Base-by-base conservation (phyloP, 305 asterid species). In the Rubia peregrina region DNA sequence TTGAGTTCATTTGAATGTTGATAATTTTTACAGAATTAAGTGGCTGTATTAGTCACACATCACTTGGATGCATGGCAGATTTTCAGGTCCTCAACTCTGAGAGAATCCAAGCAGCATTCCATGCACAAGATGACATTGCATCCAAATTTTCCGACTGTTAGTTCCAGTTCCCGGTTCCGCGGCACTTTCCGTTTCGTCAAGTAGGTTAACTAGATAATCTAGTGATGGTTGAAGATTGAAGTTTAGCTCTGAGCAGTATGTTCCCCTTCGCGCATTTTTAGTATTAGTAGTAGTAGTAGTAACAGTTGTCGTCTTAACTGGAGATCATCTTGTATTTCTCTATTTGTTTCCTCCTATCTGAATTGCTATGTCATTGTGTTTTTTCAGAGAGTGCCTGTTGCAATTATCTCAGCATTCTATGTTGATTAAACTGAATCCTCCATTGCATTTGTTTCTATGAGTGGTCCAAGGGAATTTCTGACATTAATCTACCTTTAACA, bases 11-110 rank as follows among this genome's bases (percentile, higher is more conserved):
- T 10, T 10, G n/a, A 11, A 3, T 48, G 53, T 8, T 48, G 12
- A 10, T 16, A 46, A 11, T n/a, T n/a, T n/a, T n/a, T n/a, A n/a
- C n/a, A n/a, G 13, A 46, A 9, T 44, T 48, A 6, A 4, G 56
- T 49, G 56, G 61, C 30, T 22, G n/a, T 56, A 21, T 56, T 56
- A n/a, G 30, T 56, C 6, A 56, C 33, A 56, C 62, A 22, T 56
- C 0, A 0, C 2, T 46, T 26, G 60, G 40, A n/a, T 13, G 24
- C 40, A 7, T 13, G 41, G 40, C 56, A 12, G 10, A 59, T 67
- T 67, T 85, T 36, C 81, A 84, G 92, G 86, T 79, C 70, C 71
- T 53, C 65, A 75, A 84, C 80, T 72, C 65, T 76, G 85, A 81
- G 86, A 84, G 85, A 84, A 77, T 81, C 84, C 73, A 78, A 79